Evolutionary conservation across 495 filamentous ascomycete genomes (phyloP), one percentile per base, ranked within the genome.

Genomic region (Hypoxylon subgilvum): DNA sequence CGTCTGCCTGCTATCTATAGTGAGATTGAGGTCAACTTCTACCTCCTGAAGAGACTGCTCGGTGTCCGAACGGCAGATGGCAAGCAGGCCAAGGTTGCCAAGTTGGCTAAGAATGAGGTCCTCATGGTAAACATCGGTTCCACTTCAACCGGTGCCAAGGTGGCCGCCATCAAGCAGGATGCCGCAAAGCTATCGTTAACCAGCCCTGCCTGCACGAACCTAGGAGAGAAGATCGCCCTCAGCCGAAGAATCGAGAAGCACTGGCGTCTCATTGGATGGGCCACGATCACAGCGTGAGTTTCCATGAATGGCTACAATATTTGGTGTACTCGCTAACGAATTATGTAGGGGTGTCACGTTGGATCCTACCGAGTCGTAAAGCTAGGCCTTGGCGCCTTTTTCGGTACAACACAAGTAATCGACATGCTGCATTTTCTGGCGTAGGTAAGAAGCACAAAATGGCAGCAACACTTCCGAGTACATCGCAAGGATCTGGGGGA

Each of bases 81-180:
- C 67, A 98, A 97, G 82, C 95, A 97, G 76, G 92, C 91, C 57
- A 98, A 97, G 87, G 94, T 98, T 54, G 91, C 89, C 51, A 98
- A 98, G 79, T 81, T 98, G 35, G 78, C 91, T 34, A 97, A 97
- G 86, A 96, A 95, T 71, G 94, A 98, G 74, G 91, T 97, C 65
- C 88, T 93, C 67, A 97, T 98, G 93, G 94, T 98, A 52, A 98
- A 98, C 81, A 97, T 98, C 69, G 94, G 94, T 50, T 95, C 91
- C 19, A 96, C 93, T 10, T 93, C 94, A 38, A 96, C 93, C 16
- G 94, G 94, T 57, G 89, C 88, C 50, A 97, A 96, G 83, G 92
- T 98, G 13, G 82, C 92, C 36, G 91, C 90, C 66, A 94, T 97
- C 61, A 96, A 93, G 84, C 91, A 92, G 53, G 95, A 97, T 86